Evolutionary conservation across 2,329 filamentous ascomycete genomes (phyloP).

Genomic region (Arthroderma sp.): DNA sequence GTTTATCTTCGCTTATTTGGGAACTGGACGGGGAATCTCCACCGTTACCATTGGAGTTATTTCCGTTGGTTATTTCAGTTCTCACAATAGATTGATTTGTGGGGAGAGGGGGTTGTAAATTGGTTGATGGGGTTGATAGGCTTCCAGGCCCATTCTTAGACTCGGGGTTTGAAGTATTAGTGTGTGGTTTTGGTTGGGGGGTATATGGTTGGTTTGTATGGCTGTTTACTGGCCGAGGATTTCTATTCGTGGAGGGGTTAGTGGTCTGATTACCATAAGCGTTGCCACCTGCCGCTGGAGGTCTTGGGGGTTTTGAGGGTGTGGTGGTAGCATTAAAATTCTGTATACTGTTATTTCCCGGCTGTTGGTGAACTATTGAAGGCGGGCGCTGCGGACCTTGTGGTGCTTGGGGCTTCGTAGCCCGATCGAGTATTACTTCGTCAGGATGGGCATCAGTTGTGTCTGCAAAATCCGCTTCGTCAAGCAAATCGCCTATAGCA

Average conservation of each 20-base stretch:
- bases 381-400: neutral
- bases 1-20: slow-evolving; percentile 13
- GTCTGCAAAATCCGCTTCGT: slow-evolving; percentile 63
- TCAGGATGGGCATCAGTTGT: slow-evolving; percentile 59
- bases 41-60: slow-evolving; percentile 2
- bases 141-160: slow-evolving; percentile 11
- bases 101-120: slow-evolving; percentile 11
- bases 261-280: too few species aligned
- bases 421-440: slow-evolving; percentile 48
- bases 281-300: slow-evolving; percentile 12
- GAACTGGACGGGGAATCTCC: slow-evolving; percentile 16
- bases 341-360: slow-evolving; percentile 4
- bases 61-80: slow-evolving; percentile 7
- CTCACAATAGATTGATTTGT: slow-evolving; percentile 13
- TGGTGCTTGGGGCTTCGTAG: neutral
- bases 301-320: slow-evolving; percentile 27
- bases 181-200: slow-evolving; percentile 3
- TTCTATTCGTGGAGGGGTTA: too few species aligned
- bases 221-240: too few species aligned
- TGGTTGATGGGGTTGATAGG: slow-evolving; percentile 13
- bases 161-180: slow-evolving; percentile 9
- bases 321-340: slow-evolving; percentile 19
- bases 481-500: slow-evolving; percentile 46
- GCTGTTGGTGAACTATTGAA: slow-evolving; percentile 4
- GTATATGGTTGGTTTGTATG: slow-evolving; percentile 6